Base-by-base conservation (phyloP, 1,284 basidiomycete species). In the Ceratobasidium sp. region DNA sequence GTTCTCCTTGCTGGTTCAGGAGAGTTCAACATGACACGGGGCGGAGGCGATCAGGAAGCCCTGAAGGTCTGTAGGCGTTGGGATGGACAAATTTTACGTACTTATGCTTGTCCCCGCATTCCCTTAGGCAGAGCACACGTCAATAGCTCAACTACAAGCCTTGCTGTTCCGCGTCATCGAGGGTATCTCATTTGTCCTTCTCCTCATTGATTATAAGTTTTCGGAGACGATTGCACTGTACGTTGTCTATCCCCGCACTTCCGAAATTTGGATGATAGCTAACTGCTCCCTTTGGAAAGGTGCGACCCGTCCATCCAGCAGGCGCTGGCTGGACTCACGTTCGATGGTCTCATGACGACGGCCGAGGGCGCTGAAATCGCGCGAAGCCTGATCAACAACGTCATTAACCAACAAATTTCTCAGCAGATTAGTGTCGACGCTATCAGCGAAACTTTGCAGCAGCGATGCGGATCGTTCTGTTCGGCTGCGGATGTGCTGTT, bases 341-440 rank as follows among this genome's bases (percentile, higher is more conserved):
- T 92, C 77, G 89, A 93, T 78, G 91, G 92, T 43, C 85, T 99
- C 23, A 88, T 98, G 73, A 94, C 92, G 8, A 88, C 88, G 50
- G 88, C 91, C 78, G 88, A 89, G 77, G 96, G 96, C 34, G 87
- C 94, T 75, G 89, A 89, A 30, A 88, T 90, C 36, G 96, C 96
- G 6, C 87, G 94, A 76, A 89, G 89, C n/a, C 82, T 98, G 23
- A 94, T 98, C 12, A 97, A 96, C 75, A 91, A 96, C 41, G 88
- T 99, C 75, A 99, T 99, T 77, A 95, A 99, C 81, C 93, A 96
- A 78, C 97, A 98, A 79, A 98, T 98, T 77, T 93, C 93, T 16
- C 93, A 97, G 78, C 95, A 98, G 79, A 92, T 96, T 61, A 95
- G 93, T 77, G 96, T 97, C 79, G 97, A 99, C 80, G 94, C 94